Base-by-base conservation (phyloP, 2,329 filamentous ascomycete species). In the Tolypocladium amazonense region DNA sequence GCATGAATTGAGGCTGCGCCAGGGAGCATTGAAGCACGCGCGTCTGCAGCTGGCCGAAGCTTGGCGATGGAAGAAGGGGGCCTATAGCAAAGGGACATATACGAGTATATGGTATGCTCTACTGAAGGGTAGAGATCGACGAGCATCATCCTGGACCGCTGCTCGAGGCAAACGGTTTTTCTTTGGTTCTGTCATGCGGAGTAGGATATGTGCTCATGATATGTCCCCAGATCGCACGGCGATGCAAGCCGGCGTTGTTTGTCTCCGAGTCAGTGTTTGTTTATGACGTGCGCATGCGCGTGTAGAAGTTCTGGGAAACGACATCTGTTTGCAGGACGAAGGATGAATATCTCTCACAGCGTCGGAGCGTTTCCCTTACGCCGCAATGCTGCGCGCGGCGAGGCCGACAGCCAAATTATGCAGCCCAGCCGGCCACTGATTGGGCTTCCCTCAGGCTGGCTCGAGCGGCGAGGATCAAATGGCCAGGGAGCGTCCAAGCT, bases 401-500 rank as follows among this genome's bases (percentile, higher is more conserved):
- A 54, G 15, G 30, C 50, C 30, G 47, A 52, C 47, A 20, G 27
- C 47, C 27, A 52, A 23, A 15, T 14, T 35, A 53, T 37, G 50
- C 50, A 54, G 30, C 30, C 50, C 30, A 53, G 30, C 8, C 30
- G 50, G 30, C 50, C 50, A 23, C 11, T n/a, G 9, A 37, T 37
- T 23, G 50, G 50, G 30, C 50, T 11, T 33, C 50, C 50, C 30
- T 53, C 27, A 30, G 11, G 50, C 27, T 53, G 50, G 27, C 50
- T 53, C 18, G 50, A 33, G 50, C 50, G 20, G 20, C 30, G 50
- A 54, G 30, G 50, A 54, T 54, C 59, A 37, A 59, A 58, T 27
- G 59, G 57, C 47, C 37, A 47, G 38, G 62, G 39, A 41, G 61
- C 41, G 39, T 57, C 47, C 60, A 61, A 66, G 67, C 66, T 65